Conservation (phyloP, 805 yeast genomes). For the Schwanniomyces polymorphus region DNA sequence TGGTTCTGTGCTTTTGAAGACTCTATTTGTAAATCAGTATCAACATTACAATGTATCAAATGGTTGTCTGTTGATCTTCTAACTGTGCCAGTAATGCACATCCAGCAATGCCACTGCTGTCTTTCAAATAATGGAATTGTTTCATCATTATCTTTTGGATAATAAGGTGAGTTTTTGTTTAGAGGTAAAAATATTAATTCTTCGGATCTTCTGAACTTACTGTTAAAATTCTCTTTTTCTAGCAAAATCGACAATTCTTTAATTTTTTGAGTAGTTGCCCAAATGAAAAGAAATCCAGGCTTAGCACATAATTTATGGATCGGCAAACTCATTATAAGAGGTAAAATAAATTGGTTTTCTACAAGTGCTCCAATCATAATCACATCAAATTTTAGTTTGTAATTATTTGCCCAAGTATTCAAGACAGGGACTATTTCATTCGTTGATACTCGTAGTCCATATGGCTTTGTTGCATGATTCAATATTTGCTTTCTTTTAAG, state of each 20-base stretch:
- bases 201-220: constrained; percentile 81
- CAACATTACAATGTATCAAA: constrained; percentile 87
- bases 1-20: constrained; percentile 1
- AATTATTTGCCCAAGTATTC: constrained; percentile 58
- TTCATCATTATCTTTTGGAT: constrained; percentile 50
- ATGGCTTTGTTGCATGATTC: constrained; percentile 58
- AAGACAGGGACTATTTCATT: constrained; percentile 58
- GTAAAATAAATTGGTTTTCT: constrained; percentile 68
- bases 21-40: constrained; percentile 83
- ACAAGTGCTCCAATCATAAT: constrained; percentile 88
- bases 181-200: constrained; percentile 81
- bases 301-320: constrained; percentile 71
- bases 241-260: constrained; percentile 58
- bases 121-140: constrained; percentile 50
- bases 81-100: constrained; percentile 95
- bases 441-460: constrained; percentile 58
- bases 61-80: constrained; percentile 81
- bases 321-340: constrained; percentile 64
- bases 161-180: constrained; percentile 62
- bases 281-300: constrained; percentile 83
- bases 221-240: constrained; percentile 50
- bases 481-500: constrained; percentile 61
- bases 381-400: constrained; percentile 74
- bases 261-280: constrained; percentile 81
- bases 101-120: constrained; percentile 96